These are phyloP conservation scores for Wakefieldia striispora DNA, from an alignment of 768 basidiomycete species.

Conservation along the genomic window DNA sequence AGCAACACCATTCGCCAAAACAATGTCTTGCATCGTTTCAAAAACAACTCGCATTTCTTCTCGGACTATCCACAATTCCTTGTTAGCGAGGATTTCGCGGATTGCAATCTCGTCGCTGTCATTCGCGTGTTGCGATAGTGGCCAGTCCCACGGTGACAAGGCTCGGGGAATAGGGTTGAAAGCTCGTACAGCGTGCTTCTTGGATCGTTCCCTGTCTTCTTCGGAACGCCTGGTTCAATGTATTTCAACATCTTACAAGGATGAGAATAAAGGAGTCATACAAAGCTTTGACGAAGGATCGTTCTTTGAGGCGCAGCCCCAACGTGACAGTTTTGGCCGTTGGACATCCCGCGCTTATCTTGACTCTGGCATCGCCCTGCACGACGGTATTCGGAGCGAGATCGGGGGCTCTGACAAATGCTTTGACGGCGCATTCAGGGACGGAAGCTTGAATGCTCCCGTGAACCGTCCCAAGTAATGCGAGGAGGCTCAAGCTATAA, in stretches of 20 bases:
- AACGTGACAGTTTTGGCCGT: slow-evolving; percentile 2
- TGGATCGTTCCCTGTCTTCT: neutral
- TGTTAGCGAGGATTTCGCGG: slow-evolving; percentile 1
- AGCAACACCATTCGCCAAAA: neutral
- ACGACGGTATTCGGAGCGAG: slow-evolving; percentile 12
- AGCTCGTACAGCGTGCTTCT: too few relatives aligned
- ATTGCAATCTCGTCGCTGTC: neutral
- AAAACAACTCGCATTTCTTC: slow-evolving; percentile 17
- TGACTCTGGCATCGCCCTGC: slow-evolving; percentile 12
- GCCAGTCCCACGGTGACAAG: neutral
- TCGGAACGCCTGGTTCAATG: slow-evolving; percentile 1
- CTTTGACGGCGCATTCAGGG: slow-evolving; percentile 4
- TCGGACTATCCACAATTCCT: slow-evolving; percentile 4
- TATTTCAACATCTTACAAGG: neutral
- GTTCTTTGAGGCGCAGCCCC: slow-evolving; percentile 20
- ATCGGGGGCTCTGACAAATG: slow-evolving; percentile 22
- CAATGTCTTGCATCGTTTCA: slow-evolving; percentile 4
- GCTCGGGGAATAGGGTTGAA: too few relatives aligned
- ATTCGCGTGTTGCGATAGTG: neutral
- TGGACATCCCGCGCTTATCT: slow-evolving; percentile 17
- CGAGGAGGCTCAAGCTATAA: neutral
- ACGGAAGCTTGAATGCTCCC: neutral
- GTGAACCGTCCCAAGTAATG: neutral
- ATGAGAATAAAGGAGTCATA: neutral
- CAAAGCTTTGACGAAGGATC: slow-evolving; percentile 11